Percentiles rank a stretch among this genome's conserved stretches.
Evolutionary conservation across 1,284 basidiomycete species (phyloP).

Genomic region (Malassezia yamatoensis): DNA sequence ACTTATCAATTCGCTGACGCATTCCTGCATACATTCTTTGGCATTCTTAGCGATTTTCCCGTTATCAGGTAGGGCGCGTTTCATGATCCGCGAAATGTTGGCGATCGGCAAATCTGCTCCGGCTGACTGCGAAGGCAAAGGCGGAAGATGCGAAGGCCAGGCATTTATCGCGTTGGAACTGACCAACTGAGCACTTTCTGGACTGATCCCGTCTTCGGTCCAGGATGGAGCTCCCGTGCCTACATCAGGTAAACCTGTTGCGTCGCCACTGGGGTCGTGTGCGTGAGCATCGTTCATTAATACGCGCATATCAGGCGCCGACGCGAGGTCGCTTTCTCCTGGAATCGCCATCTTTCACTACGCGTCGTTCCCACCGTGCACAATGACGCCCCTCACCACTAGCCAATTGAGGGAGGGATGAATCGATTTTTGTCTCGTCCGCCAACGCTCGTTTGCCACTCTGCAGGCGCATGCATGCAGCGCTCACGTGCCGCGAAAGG

Average conservation of each 20-base stretch:
- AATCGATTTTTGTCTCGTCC: background rate
- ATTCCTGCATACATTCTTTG: slow-evolving; percentile 91
- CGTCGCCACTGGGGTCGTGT: background rate
- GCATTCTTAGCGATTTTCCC: slow-evolving; percentile 94
- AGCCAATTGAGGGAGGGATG: slow-evolving; percentile 16
- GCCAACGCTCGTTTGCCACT: background rate
- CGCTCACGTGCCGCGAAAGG: background rate
- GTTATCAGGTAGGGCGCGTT: slow-evolving; percentile 71
- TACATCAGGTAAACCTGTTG: background rate
- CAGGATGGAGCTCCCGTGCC: background rate
- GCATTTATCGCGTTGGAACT: background rate
- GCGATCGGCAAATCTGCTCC: slow-evolving; percentile 56
- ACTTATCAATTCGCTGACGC: slow-evolving; percentile 87
- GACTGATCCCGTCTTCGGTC: background rate
- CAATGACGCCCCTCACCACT: background rate
- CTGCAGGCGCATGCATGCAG: slow-evolving; percentile 2
- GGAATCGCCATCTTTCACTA: background rate
- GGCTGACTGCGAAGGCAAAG: slow-evolving; percentile 13
- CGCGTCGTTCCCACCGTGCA: background rate
- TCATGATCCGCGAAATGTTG: slow-evolving; percentile 92
- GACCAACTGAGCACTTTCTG: background rate
- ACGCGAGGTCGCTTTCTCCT: background rate
- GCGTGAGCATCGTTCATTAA: background rate
- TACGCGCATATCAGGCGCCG: background rate
- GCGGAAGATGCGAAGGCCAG: slow-evolving; percentile 5